These are phyloP conservation scores for Magnusiomyces ingens DNA, from an alignment of 1,139 yeast species.

Conservation along the genomic window DNA sequence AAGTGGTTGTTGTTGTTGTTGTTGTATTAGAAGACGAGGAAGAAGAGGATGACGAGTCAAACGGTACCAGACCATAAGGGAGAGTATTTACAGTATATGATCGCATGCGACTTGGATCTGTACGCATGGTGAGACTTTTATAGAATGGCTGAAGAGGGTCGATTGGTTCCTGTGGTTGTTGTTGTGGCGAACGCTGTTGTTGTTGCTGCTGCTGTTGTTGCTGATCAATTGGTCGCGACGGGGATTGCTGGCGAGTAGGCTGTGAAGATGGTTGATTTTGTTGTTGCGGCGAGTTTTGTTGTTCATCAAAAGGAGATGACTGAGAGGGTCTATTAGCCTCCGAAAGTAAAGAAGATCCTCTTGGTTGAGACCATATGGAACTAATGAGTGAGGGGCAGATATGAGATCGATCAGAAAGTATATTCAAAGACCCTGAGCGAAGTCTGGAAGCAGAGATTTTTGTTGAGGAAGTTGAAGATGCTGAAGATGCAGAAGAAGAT, in stretches of 20 bases:
- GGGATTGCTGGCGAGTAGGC: constrained; percentile 8
- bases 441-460: constrained; percentile 19
- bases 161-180: background rate
- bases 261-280: constrained; percentile 6
- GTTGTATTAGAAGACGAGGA: constrained; percentile 7
- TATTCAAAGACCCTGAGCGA: constrained; percentile 33
- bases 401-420: constrained; percentile 28
- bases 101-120: constrained; percentile 34
- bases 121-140: constrained; percentile 29
- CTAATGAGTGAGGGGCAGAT: constrained; percentile 30
- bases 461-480: no score
- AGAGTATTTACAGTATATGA: constrained; percentile 35
- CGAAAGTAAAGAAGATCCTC: constrained; percentile 13
- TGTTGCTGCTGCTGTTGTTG: constrained; percentile 5
- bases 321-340: constrained; percentile 18
- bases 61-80: constrained; percentile 24
- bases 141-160: constrained; percentile 34
- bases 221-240: constrained; percentile 5
- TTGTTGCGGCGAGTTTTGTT: background rate
- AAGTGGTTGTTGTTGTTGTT: constrained; percentile 16
- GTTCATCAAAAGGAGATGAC: constrained; percentile 15
- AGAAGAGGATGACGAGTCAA: constrained; percentile 15
- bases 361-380: constrained; percentile 28
- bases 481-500: background rate
- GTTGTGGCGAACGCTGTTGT: background rate